Base-by-base conservation (phyloP, 352 stramenopile species). In the Phytopythium ostracodes region DNA sequence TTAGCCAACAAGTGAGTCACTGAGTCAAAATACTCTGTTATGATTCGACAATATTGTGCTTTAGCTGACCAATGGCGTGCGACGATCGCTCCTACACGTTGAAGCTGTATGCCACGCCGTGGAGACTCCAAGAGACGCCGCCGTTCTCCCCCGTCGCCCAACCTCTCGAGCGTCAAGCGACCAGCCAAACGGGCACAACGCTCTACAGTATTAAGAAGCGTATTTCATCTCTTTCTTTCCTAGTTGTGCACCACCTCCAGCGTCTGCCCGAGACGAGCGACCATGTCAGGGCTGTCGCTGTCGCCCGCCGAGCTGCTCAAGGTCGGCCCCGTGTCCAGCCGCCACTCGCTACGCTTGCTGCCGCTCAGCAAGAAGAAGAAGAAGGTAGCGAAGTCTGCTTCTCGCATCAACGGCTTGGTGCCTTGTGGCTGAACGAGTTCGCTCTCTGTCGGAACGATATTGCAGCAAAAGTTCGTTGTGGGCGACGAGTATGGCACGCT, bases 331-430 rank as follows among this genome's bases (percentile, higher is more conserved):
- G 82, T 94, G 52, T 76, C 81, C 17, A 92, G 82, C 43, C 76
- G 80, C 53, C 75, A 93, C 67, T 90, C 85, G 63, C 70, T 94
- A 50, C 77, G 82, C 9, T 61, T 96, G 52, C 73, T 96, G 25
- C 87, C 87, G 8, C 64, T 94, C 20, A 92, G 81, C 72, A 91
- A 91, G 76, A 91, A 92, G 72, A 94, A 92, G 70, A 92, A 92
- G 56, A 92, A 92, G 71, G 81, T 88, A 42, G 43, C 2, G 27
- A 12, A 6, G n/a, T 8, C 33, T 29, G 7, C 1, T 20, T 4
- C 27, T 0, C 8, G 15, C 22, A 35, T 54, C 46, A 35, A 40
- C 29, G 3, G 29, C 29, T 33, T 33, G 4, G 29, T 33, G 29
- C 7, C 54, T 7, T 33, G 29, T 53, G 33, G 22, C 12, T 31